Evolutionary conservation across 2,329 filamentous ascomycete genomes (phyloP), one percentile per base, ranked within the genome.

Genomic region (Sporothrix dimorphospora): DNA sequence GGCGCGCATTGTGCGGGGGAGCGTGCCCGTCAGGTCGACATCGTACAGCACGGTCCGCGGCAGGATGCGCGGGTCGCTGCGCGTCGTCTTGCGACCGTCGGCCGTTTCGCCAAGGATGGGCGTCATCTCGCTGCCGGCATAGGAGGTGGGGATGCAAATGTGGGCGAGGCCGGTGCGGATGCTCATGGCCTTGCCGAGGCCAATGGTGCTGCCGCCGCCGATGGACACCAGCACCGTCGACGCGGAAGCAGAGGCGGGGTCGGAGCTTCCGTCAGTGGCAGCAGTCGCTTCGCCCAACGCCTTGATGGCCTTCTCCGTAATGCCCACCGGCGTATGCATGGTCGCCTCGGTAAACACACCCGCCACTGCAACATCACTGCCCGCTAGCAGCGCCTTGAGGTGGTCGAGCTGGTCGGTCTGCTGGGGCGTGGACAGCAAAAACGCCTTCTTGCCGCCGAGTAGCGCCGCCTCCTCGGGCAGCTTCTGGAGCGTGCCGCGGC

Each of bases 11-110:
- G 77, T 79, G 1, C 79, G 76, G 0, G 89, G 88, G 30, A 91
- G 80, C 1, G 85, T 87, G 83, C 89, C 83, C 0, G 89, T 90
- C 71, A 90, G 79, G 76, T 89, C 84, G 21, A 90, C 87, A 80
- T 91, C 89, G 77, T 91, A 91, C 51, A 91, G 87, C 4, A 91
- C 89, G 0, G 85, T 86, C 0, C 82, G 83, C 0, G 89, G 89
- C 24, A 90, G 80, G 71, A 91, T 90, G 77, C 85, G 87, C 1
- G 86, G 84, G 77, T 91, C 88, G 4, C 80, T 82, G 40, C 84
- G 81, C 3, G 89, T 90, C 71, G 84, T 86, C 80, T 91, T 90
- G 72, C 82, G 77, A 0, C 89, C 88, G 70, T 87, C 83, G 14
- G 83, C 81, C 0, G 88, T 90, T 80, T 91, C 88, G 1, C 89